A percentile compares a stretch with the other conserved stretches of the same genome.
These are phyloP conservation scores for Symbiodinium pilosum DNA, from an alignment of 73 alveolate species.

Conservation along the genomic window DNA sequence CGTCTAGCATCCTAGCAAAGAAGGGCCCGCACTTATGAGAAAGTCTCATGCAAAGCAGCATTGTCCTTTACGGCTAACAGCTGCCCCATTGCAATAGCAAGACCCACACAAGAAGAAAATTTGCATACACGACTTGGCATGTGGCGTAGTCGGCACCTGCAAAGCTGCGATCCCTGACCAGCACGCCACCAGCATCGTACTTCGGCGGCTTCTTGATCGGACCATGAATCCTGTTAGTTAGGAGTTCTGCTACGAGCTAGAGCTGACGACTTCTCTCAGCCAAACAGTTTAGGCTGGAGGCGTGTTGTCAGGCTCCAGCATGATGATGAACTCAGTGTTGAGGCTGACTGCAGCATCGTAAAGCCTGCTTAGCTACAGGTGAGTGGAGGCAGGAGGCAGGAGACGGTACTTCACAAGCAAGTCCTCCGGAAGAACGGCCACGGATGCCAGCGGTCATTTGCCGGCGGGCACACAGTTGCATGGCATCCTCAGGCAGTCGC, in stretches of 20 bases:
- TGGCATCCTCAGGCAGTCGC: slow-evolving; percentile 24
- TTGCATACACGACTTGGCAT: background rate
- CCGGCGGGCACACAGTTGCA: slow-evolving; percentile 61
- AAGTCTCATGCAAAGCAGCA: too few species aligned
- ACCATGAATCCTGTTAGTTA: slow-evolving; percentile 43
- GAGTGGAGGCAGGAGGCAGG: background rate
- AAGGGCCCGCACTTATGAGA: too few species aligned
- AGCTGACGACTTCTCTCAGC: too few species aligned
- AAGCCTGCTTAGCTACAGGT: slow-evolving; percentile 68
- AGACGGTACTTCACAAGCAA: too few species aligned
- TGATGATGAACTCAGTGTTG: slow-evolving; percentile 77
- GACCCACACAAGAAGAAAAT: too few species aligned
- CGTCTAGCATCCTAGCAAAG: too few species aligned
- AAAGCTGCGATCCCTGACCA: slow-evolving; percentile 77
- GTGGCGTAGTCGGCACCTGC: slow-evolving; percentile 66
- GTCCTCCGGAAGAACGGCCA: slow-evolving; percentile 90
- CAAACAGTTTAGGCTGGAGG: background rate
- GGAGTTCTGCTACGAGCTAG: background rate
- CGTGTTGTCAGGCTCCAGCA: slow-evolving; percentile 94
- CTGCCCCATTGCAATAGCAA: too few species aligned
- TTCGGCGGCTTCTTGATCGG: slow-evolving; percentile 80
- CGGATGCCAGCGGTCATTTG: slow-evolving; percentile 92
- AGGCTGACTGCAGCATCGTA: slow-evolving; percentile 54
- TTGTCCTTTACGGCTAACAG: too few species aligned
- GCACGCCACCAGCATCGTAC: slow-evolving; percentile 76